Conservation (phyloP, 1,284 basidiomycete genomes). For the Xerocomus nothofagi region DNA sequence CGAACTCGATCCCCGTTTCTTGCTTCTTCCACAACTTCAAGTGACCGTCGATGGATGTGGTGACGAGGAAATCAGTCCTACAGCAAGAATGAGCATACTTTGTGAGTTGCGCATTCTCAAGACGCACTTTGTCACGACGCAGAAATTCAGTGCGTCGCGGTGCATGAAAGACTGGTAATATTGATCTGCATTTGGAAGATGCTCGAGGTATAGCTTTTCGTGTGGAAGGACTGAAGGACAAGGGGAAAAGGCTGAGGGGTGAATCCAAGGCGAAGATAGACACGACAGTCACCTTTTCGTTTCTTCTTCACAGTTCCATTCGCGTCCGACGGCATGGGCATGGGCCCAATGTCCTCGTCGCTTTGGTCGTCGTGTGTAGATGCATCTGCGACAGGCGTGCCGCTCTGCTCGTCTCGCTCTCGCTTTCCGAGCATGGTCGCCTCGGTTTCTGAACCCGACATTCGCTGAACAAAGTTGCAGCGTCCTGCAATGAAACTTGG, state of each 20-base stretch:
- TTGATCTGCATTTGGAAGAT: slow-evolving; percentile 88
- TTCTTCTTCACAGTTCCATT: slow-evolving; percentile 58
- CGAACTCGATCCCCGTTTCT: slow-evolving; percentile 87
- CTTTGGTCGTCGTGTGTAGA: slow-evolving; percentile 40
- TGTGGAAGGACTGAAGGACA: slow-evolving; percentile 61
- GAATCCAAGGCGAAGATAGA: slow-evolving; percentile 22
- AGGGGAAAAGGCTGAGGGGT: slow-evolving; percentile 38
- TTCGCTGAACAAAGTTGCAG: slow-evolving; percentile 9
- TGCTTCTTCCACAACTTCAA: slow-evolving; percentile 99
- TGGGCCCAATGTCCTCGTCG: slow-evolving; percentile 75
- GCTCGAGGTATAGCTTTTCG: slow-evolving; percentile 85
- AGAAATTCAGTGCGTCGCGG: slow-evolving; percentile 88
- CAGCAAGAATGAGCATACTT: neutral
- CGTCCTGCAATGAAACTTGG: neutral
- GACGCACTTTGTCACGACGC: slow-evolving; percentile 78
- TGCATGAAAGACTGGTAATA: slow-evolving; percentile 99
- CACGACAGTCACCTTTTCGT: slow-evolving; percentile 60
- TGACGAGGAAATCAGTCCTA: slow-evolving; percentile 92
- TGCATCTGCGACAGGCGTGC: slow-evolving; percentile 1
- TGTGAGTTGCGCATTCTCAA: neutral
- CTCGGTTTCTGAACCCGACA: slow-evolving; percentile 44
- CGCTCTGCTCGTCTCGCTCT: slow-evolving; percentile 41
- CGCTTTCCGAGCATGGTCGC: slow-evolving; percentile 64
- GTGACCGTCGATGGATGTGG: slow-evolving; percentile 93
- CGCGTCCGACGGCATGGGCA: slow-evolving; percentile 61